These are phyloP conservation scores for Uronychia binucleata DNA, from an alignment of 73 alveolate genomes.

Conservation along the genomic window DNA sequence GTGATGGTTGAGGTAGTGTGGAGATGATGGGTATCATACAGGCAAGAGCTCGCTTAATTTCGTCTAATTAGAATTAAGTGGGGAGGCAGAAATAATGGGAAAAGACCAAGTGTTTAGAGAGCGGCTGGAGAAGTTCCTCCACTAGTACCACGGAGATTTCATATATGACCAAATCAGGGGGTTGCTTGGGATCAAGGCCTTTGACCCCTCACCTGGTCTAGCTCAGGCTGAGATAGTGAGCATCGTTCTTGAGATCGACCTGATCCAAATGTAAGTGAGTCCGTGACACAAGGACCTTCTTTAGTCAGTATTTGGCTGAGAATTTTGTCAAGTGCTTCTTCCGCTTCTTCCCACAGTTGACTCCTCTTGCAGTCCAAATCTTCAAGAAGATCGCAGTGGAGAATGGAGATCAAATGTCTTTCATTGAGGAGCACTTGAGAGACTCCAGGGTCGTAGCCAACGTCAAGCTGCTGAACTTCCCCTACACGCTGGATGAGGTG, in stretches of 20 bases:
- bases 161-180: neutral
- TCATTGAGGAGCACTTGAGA: neutral
- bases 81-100: too few species aligned
- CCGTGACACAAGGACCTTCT: neutral
- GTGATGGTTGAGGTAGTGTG: too few species aligned
- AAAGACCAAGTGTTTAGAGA: neutral
- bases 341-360: constrained; percentile 28
- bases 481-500: constrained; percentile 5
- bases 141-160: neutral
- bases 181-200: neutral
- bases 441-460: neutral
- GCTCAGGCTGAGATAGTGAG: neutral
- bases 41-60: too few species aligned
- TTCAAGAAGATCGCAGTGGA: neutral
- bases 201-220: neutral
- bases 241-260: constrained; percentile 32
- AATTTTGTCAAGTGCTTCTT: constrained; percentile 50
- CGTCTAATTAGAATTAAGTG: too few species aligned
- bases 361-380: neutral
- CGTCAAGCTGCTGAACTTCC: constrained; percentile 27
- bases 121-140: neutral
- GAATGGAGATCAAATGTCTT: neutral
- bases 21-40: too few species aligned
- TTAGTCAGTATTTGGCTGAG: constrained; percentile 6
- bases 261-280: constrained; percentile 22